A percentile compares a stretch with the other conserved stretches of the same genome.
Evolutionary conservation across 2,329 filamentous ascomycete genomes (phyloP).

Genomic region (Pseudophaeomoniella oleicola): DNA sequence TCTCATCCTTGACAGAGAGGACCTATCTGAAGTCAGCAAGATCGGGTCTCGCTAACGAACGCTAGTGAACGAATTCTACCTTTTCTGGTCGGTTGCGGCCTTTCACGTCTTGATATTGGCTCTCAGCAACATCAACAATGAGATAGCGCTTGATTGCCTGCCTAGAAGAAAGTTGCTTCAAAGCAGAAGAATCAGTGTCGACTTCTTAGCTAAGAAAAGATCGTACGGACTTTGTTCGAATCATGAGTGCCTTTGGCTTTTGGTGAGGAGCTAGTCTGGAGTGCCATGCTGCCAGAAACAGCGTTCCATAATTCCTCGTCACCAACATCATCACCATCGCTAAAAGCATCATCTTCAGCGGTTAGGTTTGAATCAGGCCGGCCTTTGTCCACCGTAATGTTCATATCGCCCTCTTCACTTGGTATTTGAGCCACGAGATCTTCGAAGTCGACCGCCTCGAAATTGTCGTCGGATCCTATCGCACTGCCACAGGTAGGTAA

Average conservation of each 20-base stretch:
- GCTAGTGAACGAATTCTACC: conserved; percentile 32
- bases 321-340: conserved; percentile 16
- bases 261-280: not conserved
- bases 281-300: not conserved
- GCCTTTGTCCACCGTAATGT: not conserved
- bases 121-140: conserved; percentile 58
- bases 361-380: not conserved
- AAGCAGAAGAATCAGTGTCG: not conserved
- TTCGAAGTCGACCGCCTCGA: not conserved
- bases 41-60: conserved; percentile 1
- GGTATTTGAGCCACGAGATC: not conserved
- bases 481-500: not conserved
- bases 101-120: conserved; percentile 50
- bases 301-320: conserved; percentile 16
- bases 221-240: not conserved
- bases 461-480: conserved; percentile 2
- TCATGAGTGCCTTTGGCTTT: not conserved
- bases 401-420: conserved; percentile 5
- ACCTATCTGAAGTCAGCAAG: conserved; percentile 43
- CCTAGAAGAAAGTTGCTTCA: conserved; percentile 1
- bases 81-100: conserved; percentile 53
- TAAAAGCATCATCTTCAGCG: conserved; percentile 7
- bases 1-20: conserved; percentile 68
- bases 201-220: not conserved
- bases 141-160: conserved; percentile 75